Conservation (phyloP, 2,329 filamentous ascomycete species). For the Microdochium paspali region DNA sequence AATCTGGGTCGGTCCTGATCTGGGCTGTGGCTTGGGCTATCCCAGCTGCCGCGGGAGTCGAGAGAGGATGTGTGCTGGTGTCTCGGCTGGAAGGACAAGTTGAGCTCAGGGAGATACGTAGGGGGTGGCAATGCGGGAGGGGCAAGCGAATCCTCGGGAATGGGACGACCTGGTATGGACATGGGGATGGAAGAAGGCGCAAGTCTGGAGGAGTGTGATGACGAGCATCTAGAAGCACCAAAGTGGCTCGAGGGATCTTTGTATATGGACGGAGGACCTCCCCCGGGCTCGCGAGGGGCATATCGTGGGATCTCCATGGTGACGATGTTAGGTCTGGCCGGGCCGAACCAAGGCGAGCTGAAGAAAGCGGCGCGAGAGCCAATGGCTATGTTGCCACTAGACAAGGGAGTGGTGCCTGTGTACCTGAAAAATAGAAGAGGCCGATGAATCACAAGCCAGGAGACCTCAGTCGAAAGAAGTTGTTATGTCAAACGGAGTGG, state of each 20-base stretch:
- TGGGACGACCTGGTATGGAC: constrained; percentile 22
- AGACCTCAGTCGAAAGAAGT: too few species aligned
- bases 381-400: neutral
- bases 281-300: neutral
- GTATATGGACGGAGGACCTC: neutral
- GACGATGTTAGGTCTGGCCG: neutral
- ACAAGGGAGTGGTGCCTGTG: neutral
- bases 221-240: neutral
- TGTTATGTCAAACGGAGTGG: neutral
- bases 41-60: constrained; percentile 18
- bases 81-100: constrained; percentile 1
- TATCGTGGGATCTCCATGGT: neutral
- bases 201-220: constrained; percentile 35
- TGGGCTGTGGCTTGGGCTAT: constrained; percentile 13
- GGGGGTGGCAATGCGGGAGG: constrained; percentile 27
- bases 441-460: too few species aligned
- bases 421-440: neutral
- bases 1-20: constrained; percentile 12
- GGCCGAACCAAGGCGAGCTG: neutral
- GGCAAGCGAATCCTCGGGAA: constrained; percentile 18
- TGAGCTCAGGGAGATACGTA: constrained; percentile 15
- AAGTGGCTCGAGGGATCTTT: neutral
- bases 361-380: neutral
- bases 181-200: constrained; percentile 24
- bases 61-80: constrained; percentile 17